A percentile compares a stretch with the other conserved stretches of the same genome.
These are phyloP conservation scores for Schizopora paradoxa DNA, from an alignment of 1,284 basidiomycete genomes.

Conservation along the genomic window DNA sequence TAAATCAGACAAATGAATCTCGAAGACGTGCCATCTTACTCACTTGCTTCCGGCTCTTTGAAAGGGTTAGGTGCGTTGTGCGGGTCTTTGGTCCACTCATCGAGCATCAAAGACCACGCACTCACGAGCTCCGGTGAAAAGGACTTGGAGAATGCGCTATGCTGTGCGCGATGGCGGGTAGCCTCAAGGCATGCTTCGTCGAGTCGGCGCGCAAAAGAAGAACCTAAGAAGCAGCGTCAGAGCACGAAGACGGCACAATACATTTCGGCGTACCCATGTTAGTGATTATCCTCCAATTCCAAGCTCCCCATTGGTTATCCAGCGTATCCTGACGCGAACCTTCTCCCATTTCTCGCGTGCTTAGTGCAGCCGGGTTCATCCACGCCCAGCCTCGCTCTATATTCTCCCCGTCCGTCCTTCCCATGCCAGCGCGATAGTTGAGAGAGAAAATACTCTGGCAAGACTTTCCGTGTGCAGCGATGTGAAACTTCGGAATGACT, in stretches of 20 bases:
- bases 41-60: background rate
- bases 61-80: background rate
- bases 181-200: background rate
- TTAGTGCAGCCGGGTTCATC: slow-evolving; percentile 7
- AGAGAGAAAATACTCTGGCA: slow-evolving; percentile 14
- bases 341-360: slow-evolving; percentile 18
- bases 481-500: slow-evolving; percentile 15
- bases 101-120: background rate
- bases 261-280: slow-evolving; percentile 8
- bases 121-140: background rate
- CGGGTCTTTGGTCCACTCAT: background rate
- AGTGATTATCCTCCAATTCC: slow-evolving; percentile 16
- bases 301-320: slow-evolving; percentile 14
- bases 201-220: background rate
- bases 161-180: background rate
- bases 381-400: slow-evolving; percentile 18
- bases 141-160: background rate
- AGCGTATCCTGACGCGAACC: slow-evolving; percentile 17
- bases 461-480: slow-evolving; percentile 11
- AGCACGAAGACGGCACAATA: background rate
- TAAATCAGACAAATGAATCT: background rate
- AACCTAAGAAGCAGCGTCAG: background rate
- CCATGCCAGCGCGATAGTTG: slow-evolving; percentile 9
- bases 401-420: slow-evolving; percentile 16
- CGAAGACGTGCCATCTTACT: background rate